Evolutionary conservation across 2,329 filamentous ascomycete genomes (phyloP), one percentile per base, ranked within the genome.

Genomic region (Paraphoma chrysanthemicola): DNA sequence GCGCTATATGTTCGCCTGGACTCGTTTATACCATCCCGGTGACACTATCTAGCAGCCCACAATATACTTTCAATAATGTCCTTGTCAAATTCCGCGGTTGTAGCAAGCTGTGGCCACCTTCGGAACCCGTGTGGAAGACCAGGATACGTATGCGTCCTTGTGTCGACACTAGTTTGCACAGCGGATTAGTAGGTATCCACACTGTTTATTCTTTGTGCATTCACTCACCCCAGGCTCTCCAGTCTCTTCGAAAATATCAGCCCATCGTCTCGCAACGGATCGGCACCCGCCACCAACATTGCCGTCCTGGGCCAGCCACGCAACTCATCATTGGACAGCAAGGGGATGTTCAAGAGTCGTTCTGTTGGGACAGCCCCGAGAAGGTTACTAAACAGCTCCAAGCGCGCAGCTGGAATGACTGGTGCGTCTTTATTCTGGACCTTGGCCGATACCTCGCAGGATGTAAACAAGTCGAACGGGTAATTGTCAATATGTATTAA

Each of bases 401-500:
- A 6, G 1, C 48, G 16, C 16, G 29, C 48, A 16, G 36, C 1
- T 8, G 48, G 48, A 17, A 51, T 51, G 6, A 51, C 48, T 6
- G 48, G 39, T 6, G 48, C 48, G 12, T 51, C 28, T 33, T n/a
- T 38, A 47, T 38, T 33, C 16, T 47, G 48, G 2, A 41, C 29
- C n/a, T 44, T 44, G 23, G 29, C 39, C n/a, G 29, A 2, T 12
- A 41, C 48, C 28, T 38, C 11, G 9, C 39, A 8, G 9, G 48
- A 51, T 31, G 29, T 33, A 18, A 51, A 51, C 9, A 51, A 29
- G 12, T 44, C 23, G 14, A 43, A 23, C 12, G 48, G 38, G 38
- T 51, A 51, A 5, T 44, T 51, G 7, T 44, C 48, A 17, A 41
- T 17, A 44, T 51, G 48, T n/a, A 44, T 30, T 3, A 51, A 17